Evolutionary conservation across 805 yeast genomes (phyloP).

Genomic region (Wickerhamiella spandovensis): DNA sequence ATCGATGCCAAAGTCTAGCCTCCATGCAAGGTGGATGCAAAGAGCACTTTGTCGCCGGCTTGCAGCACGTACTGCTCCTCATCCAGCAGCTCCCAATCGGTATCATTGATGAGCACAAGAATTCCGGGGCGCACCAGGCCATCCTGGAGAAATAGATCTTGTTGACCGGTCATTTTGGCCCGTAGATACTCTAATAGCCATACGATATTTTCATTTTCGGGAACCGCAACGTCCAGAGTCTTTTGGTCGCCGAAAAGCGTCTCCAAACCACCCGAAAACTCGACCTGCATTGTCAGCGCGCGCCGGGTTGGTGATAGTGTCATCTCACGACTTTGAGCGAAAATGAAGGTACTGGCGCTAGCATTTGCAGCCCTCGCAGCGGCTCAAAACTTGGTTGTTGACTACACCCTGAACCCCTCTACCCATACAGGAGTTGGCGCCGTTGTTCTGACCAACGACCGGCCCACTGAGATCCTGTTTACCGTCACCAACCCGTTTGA

Average conservation of each 20-base stretch:
- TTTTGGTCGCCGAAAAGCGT: slow-evolving; percentile 52
- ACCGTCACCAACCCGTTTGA: slow-evolving; percentile 18
- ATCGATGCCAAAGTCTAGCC: too few relatives aligned
- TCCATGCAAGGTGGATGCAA: slow-evolving; percentile 90
- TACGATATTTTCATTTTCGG: slow-evolving; percentile 28
- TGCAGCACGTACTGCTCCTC: slow-evolving; percentile 70
- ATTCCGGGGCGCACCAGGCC: slow-evolving; percentile 84
- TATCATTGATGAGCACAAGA: slow-evolving; percentile 77
- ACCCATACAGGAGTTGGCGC: slow-evolving; percentile 1
- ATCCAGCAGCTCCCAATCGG: slow-evolving; percentile 95
- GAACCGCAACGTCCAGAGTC: slow-evolving; percentile 36
- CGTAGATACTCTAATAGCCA: slow-evolving; percentile 47
- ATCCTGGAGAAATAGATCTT: slow-evolving; percentile 68
- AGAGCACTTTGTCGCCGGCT: slow-evolving; percentile 63
- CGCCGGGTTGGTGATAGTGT: too few relatives aligned
- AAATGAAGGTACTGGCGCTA: slow-evolving; percentile 1
- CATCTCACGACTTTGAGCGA: background rate
- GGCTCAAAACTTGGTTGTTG: slow-evolving; percentile 7
- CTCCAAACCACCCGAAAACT: slow-evolving; percentile 65
- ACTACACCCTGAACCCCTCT: background rate
- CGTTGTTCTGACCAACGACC: background rate
- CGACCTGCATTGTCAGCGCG: slow-evolving; percentile 18
- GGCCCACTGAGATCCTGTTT: background rate
- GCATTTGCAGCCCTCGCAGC: slow-evolving; percentile 4
- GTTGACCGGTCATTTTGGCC: slow-evolving; percentile 40